Percentiles rank a stretch among this genome's conserved stretches.
phyloP scores from a whole-genome alignment of 2,329 filamentous ascomycete genomes.

The Ophiostoma quercus region DNA sequence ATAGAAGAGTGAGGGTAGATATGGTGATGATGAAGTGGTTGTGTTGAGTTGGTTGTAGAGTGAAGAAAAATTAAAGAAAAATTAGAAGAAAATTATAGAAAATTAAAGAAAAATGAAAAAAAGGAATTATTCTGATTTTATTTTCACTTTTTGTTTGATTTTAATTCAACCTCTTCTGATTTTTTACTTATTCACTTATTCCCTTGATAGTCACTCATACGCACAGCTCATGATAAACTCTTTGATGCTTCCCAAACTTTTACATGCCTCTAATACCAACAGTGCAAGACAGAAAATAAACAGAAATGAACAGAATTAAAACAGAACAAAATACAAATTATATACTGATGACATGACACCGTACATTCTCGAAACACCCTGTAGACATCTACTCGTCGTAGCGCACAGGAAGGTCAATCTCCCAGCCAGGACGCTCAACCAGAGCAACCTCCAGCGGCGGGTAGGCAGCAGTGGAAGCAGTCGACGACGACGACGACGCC shows the following conservation, averaged over 20 bases:
- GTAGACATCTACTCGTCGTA: slow-evolving; percentile 39
- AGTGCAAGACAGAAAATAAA: background rate
- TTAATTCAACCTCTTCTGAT: too few species aligned
- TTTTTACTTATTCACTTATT: too few species aligned
- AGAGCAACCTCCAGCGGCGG: slow-evolving; percentile 70
- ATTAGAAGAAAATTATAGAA: too few species aligned
- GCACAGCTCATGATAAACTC: background rate
- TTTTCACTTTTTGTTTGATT: background rate
- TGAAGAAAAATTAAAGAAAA: too few species aligned
- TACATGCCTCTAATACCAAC: slow-evolving; percentile 10
- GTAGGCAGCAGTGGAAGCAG: slow-evolving; percentile 8
- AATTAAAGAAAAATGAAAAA: background rate
- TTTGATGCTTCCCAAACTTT: slow-evolving; percentile 8
- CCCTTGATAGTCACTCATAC: too few species aligned
- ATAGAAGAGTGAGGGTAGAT: background rate
- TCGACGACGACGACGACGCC: slow-evolving; percentile 22
- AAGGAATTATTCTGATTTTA: background rate
- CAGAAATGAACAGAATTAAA: too few species aligned
- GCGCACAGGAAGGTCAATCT: slow-evolving; percentile 68
- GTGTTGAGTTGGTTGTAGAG: too few species aligned
- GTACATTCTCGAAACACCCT: background rate
- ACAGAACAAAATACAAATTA: background rate
- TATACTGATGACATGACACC: background rate
- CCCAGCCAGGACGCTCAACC: slow-evolving; percentile 80
- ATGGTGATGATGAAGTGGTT: too few species aligned